Evolutionary conservation across 495 filamentous ascomycete species (phyloP), one percentile per base, ranked within the genome.

Genomic region (Aspergillus affinis): DNA sequence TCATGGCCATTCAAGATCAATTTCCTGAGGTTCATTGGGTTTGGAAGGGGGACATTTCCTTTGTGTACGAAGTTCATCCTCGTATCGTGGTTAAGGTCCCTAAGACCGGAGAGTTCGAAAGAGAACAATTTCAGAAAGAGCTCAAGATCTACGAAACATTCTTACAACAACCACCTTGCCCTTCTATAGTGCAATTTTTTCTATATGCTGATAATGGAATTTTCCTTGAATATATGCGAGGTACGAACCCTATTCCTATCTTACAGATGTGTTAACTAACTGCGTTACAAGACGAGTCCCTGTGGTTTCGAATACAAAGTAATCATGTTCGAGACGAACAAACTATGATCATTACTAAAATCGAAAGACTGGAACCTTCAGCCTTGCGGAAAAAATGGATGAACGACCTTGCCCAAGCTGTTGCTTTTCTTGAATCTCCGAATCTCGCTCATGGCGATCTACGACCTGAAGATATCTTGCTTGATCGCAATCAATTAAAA

Each of bases 161-260:
- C 30, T 68, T 67, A 7, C 66, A 52, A 61, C 51, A 69, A 51
- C 61, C 65, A n/a, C 66, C 69, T 9, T 75, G 72, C 55, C 71
- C 65, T n/a, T 73, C 60, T 26, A 49, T 76, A 12, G 65, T 76
- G 21, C 64, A 70, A 45, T 72, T 69, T 58, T 75, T 73, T 36
- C 27, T 61, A 51, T 68, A 59, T 48, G 51, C 65, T 9, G 62
- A 72, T 30, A 71, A 71, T 29, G 73, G 72, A 29, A 75, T 75
- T 57, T 75, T 75, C 61, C 68, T 77, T 10, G 73, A 77, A 59
- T 75, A 75, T 32, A 74, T 77, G 69, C 60, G 66, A 74, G 71
- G 66, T 75, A 36, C 51, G 48, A 51, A 17, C 52, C 46, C 18
- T 49, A 53, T 61, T 36, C 3, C 17, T 48, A 36, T 23, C 27